Conservation (phyloP, 129 eudicot species). For the Artemisia tridentata region DNA sequence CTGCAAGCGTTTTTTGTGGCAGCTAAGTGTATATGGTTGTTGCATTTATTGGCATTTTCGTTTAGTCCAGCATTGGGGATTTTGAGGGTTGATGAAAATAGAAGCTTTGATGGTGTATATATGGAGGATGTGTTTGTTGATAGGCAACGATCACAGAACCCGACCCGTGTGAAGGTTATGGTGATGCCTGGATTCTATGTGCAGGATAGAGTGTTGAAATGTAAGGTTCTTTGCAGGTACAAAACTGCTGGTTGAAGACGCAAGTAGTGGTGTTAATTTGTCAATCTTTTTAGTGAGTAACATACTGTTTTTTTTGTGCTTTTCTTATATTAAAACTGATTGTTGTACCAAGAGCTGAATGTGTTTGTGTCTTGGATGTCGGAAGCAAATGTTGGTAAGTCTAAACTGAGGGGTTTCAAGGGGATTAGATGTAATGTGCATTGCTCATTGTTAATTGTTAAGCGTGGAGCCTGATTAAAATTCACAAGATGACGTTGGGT, state of each 20-base stretch:
- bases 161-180: conserved; percentile 68
- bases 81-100: conserved; percentile 64
- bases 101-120: conserved; percentile 51
- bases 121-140: conserved; percentile 74
- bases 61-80: conserved; percentile 63
- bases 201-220: conserved; percentile 66
- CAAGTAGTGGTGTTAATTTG: not conserved
- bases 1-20: conserved; percentile 88
- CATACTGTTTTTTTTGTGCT: conserved; percentile 21
- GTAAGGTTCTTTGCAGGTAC: conserved; percentile 84
- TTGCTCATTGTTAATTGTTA: too few relatives aligned
- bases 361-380: conserved; percentile 10
- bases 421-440: conserved; percentile 11
- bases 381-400: conserved; percentile 24
- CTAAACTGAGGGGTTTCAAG: conserved; percentile 11
- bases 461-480: not conserved
- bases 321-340: conserved; percentile 7
- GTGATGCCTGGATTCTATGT: conserved; percentile 91
- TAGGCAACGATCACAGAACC: conserved; percentile 43
- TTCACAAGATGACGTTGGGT: not conserved
- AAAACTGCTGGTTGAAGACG: conserved; percentile 40
- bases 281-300: conserved; percentile 18
- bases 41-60: conserved; percentile 89
- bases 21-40: conserved; percentile 88
- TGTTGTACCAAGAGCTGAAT: conserved; percentile 27